phyloP scores from a whole-genome alignment of 768 basidiomycete species.

The Auriscalpium vulgare region DNA sequence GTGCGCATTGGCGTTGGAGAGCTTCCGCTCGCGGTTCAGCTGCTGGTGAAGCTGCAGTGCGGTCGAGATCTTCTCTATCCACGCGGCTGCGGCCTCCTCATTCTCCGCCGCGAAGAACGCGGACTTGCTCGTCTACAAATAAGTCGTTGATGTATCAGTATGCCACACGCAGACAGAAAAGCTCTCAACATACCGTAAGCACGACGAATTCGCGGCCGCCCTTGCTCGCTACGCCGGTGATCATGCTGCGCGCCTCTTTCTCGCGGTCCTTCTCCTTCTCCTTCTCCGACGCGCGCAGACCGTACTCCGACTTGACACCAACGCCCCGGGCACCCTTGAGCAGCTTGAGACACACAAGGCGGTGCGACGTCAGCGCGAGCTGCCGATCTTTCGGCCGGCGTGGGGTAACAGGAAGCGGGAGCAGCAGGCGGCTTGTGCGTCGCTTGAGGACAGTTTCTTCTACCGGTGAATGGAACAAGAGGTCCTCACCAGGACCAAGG shows the following conservation, averaged over 20 bases:
- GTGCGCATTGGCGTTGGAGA: background rate
- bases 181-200: conserved; percentile 41
- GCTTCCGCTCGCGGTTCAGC: conserved; percentile 6
- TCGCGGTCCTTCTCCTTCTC: conserved; percentile 35
- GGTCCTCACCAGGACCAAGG: conserved; percentile 36
- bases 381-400: conserved; percentile 46
- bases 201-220: conserved; percentile 54
- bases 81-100: conserved; percentile 5
- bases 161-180: background rate
- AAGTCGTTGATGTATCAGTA: background rate
- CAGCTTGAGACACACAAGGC: conserved; percentile 51
- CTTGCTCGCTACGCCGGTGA: conserved; percentile 43
- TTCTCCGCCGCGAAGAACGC: conserved; percentile 11
- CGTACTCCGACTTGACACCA: conserved; percentile 45
- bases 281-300: conserved; percentile 23
- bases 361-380: conserved; percentile 46
- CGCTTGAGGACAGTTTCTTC: conserved; percentile 47
- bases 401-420: conserved; percentile 42
- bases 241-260: conserved; percentile 36
- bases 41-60: conserved; percentile 1
- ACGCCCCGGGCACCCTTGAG: conserved; percentile 29
- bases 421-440: conserved; percentile 44
- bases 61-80: conserved; percentile 10
- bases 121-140: conserved; percentile 11
- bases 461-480: conserved; percentile 45